Base-by-base conservation (phyloP, 2,329 filamentous ascomycete genomes). In the Stemphylium beticola region DNA sequence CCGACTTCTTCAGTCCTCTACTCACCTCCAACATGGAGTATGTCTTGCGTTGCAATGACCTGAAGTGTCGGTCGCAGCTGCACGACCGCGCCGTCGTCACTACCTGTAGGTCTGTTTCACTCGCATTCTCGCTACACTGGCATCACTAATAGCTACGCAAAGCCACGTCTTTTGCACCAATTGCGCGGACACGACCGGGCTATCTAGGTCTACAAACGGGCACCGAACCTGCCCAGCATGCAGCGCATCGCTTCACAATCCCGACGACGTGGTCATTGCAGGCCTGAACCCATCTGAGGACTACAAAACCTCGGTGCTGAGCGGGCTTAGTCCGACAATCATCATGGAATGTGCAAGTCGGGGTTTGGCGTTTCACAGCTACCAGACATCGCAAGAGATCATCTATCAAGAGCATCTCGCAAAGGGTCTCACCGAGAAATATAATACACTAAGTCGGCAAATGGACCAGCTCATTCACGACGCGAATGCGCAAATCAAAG, bases 311-410 rank as follows among this genome's bases (percentile, higher is more conserved):
- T 93, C 88, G 56, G 85, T 96, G 0, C 80, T 97, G 10, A 92
- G 90, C 67, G 93, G 93, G 0, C 78, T 97, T 1, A 90, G 86
- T 56, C 93, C 93, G 0, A 87, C 83, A 31, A 82, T 88, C 26
- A 90, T 97, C 60, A 92, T 96, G 83, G 93, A 96, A 65, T 96
- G 92, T 74, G 89, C 91, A 18, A 87, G 88, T 4, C 83, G 90
- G 62, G 92, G 88, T 1, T 75, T 96, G 60, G 85, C 84, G 29
- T 96, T 96, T 71, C 96, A 92, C 88, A 87, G 86, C 26, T 96
- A 96, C 66, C 92, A 96, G 71, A 87, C 87, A 17, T 87, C 87
- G 2, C 90, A 95, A 66, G 90, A 96, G 75, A 89, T 96, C 54
- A 83, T 88, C 47, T 96, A 93, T 66, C 90, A 96, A 69, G 87